Conservation (phyloP, 495 filamentous ascomycete genomes). For the Penicillium macrosclerotiorum region DNA sequence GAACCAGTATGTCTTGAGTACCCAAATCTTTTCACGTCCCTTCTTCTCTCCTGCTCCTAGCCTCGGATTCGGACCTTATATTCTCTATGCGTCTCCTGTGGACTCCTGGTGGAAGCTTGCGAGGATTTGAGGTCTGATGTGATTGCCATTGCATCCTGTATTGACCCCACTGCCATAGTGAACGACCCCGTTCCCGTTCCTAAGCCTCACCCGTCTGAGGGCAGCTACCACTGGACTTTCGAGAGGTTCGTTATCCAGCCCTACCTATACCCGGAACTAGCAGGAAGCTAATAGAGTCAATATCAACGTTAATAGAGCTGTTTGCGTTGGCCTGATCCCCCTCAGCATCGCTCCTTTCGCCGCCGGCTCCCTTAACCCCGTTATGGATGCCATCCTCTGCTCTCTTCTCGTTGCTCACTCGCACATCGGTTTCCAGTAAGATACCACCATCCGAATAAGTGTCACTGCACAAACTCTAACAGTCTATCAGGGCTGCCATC, state of each 20-base stretch:
- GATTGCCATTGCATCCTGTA: not conserved
- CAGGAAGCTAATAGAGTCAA: not conserved
- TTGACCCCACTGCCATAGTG: slow-evolving; percentile 45
- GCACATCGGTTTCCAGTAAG: slow-evolving; percentile 88
- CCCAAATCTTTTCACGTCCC: slow-evolving; percentile 4
- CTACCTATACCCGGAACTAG: not conserved
- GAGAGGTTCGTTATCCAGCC: slow-evolving; percentile 61
- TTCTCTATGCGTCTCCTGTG: not conserved
- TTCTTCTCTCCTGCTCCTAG: slow-evolving; percentile 6
- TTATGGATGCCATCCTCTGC: slow-evolving; percentile 82
- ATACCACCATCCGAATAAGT: too few species aligned
- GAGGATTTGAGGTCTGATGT: not conserved
- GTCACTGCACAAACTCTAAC: slow-evolving; percentile 16
- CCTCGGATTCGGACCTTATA: not conserved
- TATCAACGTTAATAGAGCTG: slow-evolving; percentile 45
- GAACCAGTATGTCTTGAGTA: slow-evolving; percentile 63
- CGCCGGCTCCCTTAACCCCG: slow-evolving; percentile 83
- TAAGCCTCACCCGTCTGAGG: slow-evolving; percentile 66
- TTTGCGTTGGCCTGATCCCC: slow-evolving; percentile 77
- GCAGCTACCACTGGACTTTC: slow-evolving; percentile 97
- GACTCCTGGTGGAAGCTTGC: not conserved
- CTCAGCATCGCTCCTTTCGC: slow-evolving; percentile 90
- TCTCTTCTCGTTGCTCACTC: slow-evolving; percentile 84
- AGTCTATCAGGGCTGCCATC: slow-evolving; percentile 59
- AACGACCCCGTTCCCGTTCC: slow-evolving; percentile 88